Conservation (phyloP, 1,284 basidiomycete species). For the Irpex sp. region DNA sequence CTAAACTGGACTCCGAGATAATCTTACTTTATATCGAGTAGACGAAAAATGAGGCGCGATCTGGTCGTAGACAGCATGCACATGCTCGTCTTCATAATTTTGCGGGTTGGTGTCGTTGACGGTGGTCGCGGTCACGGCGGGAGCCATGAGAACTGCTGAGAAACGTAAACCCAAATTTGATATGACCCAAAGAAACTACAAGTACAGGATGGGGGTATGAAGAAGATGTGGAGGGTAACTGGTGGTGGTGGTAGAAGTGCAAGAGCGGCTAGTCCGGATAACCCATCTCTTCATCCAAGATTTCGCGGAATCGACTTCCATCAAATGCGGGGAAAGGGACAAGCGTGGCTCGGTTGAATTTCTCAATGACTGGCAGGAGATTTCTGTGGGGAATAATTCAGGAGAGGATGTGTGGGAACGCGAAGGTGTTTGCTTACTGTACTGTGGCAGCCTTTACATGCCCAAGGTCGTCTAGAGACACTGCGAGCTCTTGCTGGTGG, state of each 20-base stretch:
- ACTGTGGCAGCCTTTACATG: conserved; percentile 64
- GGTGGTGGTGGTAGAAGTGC: conserved; percentile 6
- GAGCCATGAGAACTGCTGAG: conserved; percentile 10
- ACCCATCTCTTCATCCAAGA: conserved; percentile 76
- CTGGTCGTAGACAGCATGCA: conserved; percentile 85
- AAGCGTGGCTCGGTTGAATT: conserved; percentile 42
- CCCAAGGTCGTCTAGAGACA: conserved; percentile 57
- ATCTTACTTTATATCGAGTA: conserved; percentile 84
- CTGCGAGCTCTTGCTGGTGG: conserved; percentile 89
- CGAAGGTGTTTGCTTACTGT: conserved; percentile 39
- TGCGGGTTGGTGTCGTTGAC: conserved; percentile 43
- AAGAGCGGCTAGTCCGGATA: conserved; percentile 29
- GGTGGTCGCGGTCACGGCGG: conserved; percentile 35
- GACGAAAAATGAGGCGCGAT: conserved; percentile 93
- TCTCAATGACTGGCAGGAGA: conserved; percentile 47
- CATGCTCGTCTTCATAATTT: conserved; percentile 69
- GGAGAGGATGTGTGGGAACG: background rate
- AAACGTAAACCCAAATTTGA: background rate
- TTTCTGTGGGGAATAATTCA: conserved; percentile 34
- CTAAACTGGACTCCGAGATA: background rate
- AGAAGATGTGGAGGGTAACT: conserved; percentile 10
- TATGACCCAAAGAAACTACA: background rate
- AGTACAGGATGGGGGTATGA: background rate
- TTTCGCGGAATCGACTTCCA: conserved; percentile 54
- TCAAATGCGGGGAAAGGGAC: conserved; percentile 67